Conservation (phyloP, 768 basidiomycete genomes). For the Tricholoma furcatifolium region DNA sequence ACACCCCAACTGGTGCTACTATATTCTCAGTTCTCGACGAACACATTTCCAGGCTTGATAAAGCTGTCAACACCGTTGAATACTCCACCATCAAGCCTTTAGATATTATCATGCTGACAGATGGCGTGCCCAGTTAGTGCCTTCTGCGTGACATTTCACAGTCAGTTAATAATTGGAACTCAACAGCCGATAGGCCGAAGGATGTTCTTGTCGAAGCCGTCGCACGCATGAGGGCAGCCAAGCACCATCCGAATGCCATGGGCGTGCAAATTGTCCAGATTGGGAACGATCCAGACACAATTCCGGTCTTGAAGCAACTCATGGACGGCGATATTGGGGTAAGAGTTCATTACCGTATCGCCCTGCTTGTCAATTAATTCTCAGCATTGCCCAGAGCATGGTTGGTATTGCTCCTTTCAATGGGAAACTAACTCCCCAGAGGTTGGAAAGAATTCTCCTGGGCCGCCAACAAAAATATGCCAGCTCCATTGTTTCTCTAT, state of each 20-base stretch:
- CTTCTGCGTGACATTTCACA: background rate
- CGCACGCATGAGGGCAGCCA: slow-evolving; percentile 17
- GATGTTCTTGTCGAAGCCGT: slow-evolving; percentile 23
- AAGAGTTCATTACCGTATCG: background rate
- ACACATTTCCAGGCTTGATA: slow-evolving; percentile 23
- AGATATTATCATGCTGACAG: slow-evolving; percentile 33
- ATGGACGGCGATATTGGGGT: slow-evolving; percentile 27
- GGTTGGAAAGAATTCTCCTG: slow-evolving; percentile 30
- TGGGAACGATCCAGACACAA: slow-evolving; percentile 20
- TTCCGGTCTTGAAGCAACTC: slow-evolving; percentile 22
- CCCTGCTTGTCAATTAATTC: background rate
- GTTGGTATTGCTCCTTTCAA: slow-evolving; percentile 29
- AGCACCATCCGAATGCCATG: slow-evolving; percentile 32
- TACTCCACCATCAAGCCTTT: slow-evolving; percentile 26
- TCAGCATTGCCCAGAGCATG: slow-evolving; percentile 23
- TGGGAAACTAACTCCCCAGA: slow-evolving; percentile 24
- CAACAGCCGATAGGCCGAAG: slow-evolving; percentile 18
- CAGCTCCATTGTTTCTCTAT: slow-evolving; percentile 17
- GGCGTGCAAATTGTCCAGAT: slow-evolving; percentile 34
- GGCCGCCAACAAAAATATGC: no score
- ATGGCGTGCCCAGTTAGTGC: slow-evolving; percentile 28
- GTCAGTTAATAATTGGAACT: background rate
- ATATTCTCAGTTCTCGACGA: slow-evolving; percentile 21
- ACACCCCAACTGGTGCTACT: slow-evolving; percentile 28
- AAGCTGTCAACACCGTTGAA: slow-evolving; percentile 6